Percentiles rank a stretch among this genome's conserved stretches.
phyloP scores from a whole-genome alignment of 305 asterid genomes.

The Fraxinus sp. region DNA sequence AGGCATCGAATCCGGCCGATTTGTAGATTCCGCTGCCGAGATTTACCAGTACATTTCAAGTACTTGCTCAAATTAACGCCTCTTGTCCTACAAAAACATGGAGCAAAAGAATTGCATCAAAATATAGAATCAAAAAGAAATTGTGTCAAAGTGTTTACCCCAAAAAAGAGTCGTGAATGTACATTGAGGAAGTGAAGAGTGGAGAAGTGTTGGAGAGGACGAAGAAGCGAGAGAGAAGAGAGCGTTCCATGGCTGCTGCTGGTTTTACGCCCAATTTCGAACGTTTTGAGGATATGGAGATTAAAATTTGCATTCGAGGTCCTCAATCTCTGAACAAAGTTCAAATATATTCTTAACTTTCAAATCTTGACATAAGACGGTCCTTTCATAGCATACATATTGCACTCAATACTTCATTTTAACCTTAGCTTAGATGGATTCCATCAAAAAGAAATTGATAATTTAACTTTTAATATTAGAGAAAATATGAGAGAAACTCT shows the following conservation, averaged over 20 bases:
- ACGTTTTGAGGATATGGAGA: not conserved
- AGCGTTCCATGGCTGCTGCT: slow-evolving; percentile 55
- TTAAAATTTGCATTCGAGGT: not conserved
- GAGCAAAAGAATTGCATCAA: not conserved
- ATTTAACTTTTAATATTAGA: too few species aligned
- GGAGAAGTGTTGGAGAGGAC: slow-evolving; percentile 51
- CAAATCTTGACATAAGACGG: not conserved
- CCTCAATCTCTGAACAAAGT: not conserved
- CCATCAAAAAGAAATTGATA: too few species aligned
- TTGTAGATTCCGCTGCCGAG: slow-evolving; percentile 30
- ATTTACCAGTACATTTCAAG: slow-evolving; percentile 31
- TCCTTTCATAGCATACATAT: not conserved
- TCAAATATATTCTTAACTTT: not conserved
- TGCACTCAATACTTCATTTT: too few species aligned
- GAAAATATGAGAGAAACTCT: too few species aligned
- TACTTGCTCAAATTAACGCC: slow-evolving; percentile 37
- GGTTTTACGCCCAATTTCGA: not conserved
- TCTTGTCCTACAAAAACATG: slow-evolving; percentile 36
- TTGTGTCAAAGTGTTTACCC: not conserved
- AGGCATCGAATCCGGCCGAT: slow-evolving; percentile 46
- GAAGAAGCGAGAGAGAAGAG: slow-evolving; percentile 58
- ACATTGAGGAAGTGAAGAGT: slow-evolving; percentile 53
- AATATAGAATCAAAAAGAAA: not conserved
- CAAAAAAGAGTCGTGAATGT: not conserved
- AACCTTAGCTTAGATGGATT: too few species aligned